Evolutionary conservation across 805 yeast genomes (phyloP).

Genomic region (Ogataea nakhonphanomensis): DNA sequence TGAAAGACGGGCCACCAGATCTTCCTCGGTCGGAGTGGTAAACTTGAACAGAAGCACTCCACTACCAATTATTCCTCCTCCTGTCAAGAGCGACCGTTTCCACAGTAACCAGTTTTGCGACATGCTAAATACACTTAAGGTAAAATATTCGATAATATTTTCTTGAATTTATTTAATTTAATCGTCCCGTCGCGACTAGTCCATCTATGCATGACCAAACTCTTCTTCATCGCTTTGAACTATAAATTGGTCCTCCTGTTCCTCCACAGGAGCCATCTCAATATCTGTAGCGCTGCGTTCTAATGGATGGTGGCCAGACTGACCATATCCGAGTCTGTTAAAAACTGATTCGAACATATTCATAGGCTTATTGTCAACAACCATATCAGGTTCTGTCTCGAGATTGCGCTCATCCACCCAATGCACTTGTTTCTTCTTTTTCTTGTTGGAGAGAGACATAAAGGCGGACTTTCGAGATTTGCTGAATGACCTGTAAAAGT

Average conservation of each 20-base stretch:
- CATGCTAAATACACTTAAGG: constrained; percentile 1
- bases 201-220: constrained; percentile 5
- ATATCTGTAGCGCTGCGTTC: constrained; percentile 33
- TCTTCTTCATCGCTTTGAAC: constrained; percentile 49
- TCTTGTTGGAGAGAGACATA: constrained; percentile 20
- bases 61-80: constrained; percentile 63
- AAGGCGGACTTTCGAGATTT: constrained; percentile 21
- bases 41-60: constrained; percentile 73
- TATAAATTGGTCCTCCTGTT: constrained; percentile 42
- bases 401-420: constrained; percentile 30
- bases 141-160: neutral
- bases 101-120: constrained; percentile 21
- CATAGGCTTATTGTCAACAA: neutral
- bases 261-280: constrained; percentile 38
- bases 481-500: constrained; percentile 24
- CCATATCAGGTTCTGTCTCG: constrained; percentile 3
- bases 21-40: constrained; percentile 83
- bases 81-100: constrained; percentile 37
- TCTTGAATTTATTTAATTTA: neutral
- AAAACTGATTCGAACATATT: constrained; percentile 21
- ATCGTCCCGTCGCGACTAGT: neutral
- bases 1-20: constrained; percentile 66
- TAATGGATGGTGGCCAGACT: constrained; percentile 29
- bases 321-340: constrained; percentile 36
- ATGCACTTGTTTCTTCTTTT: constrained; percentile 33